Evolutionary conservation across 495 filamentous ascomycete species (phyloP), one percentile per base, ranked within the genome.

Genomic region (Penicillium soppii): DNA sequence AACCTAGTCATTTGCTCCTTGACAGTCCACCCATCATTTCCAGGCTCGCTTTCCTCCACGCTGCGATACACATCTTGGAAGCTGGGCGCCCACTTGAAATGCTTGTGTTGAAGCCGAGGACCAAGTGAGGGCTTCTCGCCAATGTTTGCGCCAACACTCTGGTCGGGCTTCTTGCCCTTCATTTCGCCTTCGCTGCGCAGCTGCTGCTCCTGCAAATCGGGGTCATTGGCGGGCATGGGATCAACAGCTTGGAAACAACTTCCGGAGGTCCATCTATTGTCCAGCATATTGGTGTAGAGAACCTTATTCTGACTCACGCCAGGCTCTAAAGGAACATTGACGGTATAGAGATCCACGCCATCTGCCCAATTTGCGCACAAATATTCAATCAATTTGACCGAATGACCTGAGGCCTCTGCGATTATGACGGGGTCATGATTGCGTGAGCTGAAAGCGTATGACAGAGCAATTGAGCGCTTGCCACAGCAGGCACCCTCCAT

Each of bases 11-110:
- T 86, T 35, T 90, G 88, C 66, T 92, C 84, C 67, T 88, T 88
- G 10, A 98, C 87, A 12, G 84, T 85, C 94, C 92, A 97, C 29
- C 94, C 94, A 76, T 98, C 94, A 68, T 92, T 95, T 19, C 94
- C 94, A 13, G 90, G 88, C 41, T 71, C 72, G 47, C 84, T 82
- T 50, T 88, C 82, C 55, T 94, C 86, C 21, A 96, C 90, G 44
- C 86, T 91, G 53, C 83, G 79, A 65, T 88, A 86, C 2, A 98
- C 88, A 73, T 96, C 91, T 16, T 79, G 72, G 67, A 96, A 94
- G 48, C 83, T 83, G 1, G 94, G 94, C 48, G 87, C 81, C 94
- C 94, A 98, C 69, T 89, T 89, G 73, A 97, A 98, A 67, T 95
- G 89, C 66, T 87, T 91, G 66, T 92, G 88, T 50, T 70, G 70